These are phyloP conservation scores for Acacia confusa DNA, from an alignment of 306 rosid species.

Conservation along the genomic window DNA sequence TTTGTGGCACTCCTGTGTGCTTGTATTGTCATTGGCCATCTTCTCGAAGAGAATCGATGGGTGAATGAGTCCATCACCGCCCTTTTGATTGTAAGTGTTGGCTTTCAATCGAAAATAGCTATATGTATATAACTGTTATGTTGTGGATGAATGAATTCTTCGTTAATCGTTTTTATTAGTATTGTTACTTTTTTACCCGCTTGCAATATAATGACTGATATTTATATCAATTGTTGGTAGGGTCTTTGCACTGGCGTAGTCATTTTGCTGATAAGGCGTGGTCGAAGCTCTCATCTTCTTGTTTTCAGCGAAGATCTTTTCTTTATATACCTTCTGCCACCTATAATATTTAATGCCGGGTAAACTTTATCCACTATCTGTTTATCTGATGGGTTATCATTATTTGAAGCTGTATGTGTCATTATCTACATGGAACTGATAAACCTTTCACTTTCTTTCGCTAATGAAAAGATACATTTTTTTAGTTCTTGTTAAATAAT, in stretches of 20 bases:
- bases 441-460: background rate
- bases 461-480: background rate
- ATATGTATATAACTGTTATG: background rate
- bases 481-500: background rate
- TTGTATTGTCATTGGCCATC: slow-evolving; percentile 94
- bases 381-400: background rate
- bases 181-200: background rate
- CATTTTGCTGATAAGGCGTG: slow-evolving; percentile 75
- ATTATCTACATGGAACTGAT: background rate
- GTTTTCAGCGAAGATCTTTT: slow-evolving; percentile 95
- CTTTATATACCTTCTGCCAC: slow-evolving; percentile 95
- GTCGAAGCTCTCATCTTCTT: slow-evolving; percentile 85
- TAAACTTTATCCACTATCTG: slow-evolving; percentile 29
- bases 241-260: slow-evolving; percentile 79
- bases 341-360: slow-evolving; percentile 98
- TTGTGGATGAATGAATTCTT: background rate
- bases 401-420: background rate
- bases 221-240: slow-evolving; percentile 35
- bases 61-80: slow-evolving; percentile 93
- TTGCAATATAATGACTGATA: background rate
- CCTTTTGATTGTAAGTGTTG: slow-evolving; percentile 73
- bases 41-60: slow-evolving; percentile 96
- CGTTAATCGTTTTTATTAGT: background rate
- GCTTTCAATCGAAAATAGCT: background rate
- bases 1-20: slow-evolving; percentile 91